Conservation (phyloP, 768 basidiomycete species). For the Pisolithus microcarpus region DNA sequence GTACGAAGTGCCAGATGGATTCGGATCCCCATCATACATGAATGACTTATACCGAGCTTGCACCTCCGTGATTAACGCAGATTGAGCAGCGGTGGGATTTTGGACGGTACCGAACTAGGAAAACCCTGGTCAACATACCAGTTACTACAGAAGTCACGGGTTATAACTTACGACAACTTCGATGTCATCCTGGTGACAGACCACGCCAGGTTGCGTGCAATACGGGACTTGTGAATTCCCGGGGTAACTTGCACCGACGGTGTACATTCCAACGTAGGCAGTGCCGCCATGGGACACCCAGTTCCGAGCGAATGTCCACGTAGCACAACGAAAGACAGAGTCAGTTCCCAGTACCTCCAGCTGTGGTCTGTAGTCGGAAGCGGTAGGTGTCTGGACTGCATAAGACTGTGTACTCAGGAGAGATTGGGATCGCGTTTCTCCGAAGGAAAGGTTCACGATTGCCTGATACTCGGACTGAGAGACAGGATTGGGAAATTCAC, state of each 20-base stretch:
- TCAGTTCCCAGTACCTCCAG: constrained; percentile 60
- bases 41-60: constrained; percentile 65
- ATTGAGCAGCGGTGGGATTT: constrained; percentile 49
- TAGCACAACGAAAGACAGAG: constrained; percentile 61
- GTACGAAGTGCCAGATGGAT: constrained; percentile 38
- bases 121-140: constrained; percentile 5
- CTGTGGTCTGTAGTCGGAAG: constrained; percentile 37
- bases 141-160: not conserved
- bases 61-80: constrained; percentile 55
- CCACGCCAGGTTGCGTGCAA: constrained; percentile 49
- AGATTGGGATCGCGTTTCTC: constrained; percentile 34
- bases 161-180: constrained; percentile 55
- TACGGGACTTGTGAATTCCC: constrained; percentile 49
- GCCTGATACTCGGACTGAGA: constrained; percentile 31
- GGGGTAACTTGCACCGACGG: constrained; percentile 65
- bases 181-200: constrained; percentile 83
- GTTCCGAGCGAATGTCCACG: constrained; percentile 62
- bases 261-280: constrained; percentile 61
- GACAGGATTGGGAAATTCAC: constrained; percentile 33
- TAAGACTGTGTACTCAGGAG: constrained; percentile 46
- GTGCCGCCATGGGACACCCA: constrained; percentile 60
- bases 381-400: constrained; percentile 21
- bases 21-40: constrained; percentile 55
- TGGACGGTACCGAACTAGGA: constrained; percentile 46
- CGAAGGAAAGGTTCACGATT: constrained; percentile 41